A percentile compares a stretch with the other conserved stretches of the same genome.
phyloP scores from a whole-genome alignment of 306 rosid species.

The Cicer arietinum region DNA sequence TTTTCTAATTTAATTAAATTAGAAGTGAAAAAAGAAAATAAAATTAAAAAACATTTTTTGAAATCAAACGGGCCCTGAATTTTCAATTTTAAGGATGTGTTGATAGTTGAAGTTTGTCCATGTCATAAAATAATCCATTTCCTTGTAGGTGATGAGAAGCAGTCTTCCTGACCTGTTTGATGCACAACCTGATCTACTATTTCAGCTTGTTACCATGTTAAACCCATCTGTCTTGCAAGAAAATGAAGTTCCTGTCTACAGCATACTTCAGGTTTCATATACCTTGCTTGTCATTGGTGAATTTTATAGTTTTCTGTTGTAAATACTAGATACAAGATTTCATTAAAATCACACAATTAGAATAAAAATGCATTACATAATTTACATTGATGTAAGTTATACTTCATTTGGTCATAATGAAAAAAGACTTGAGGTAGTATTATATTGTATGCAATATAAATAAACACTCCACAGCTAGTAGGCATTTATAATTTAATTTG shows the following conservation, averaged over 20 bases:
- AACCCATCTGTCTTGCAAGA: constrained; percentile 95
- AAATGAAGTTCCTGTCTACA: constrained; percentile 89
- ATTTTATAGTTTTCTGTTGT: constrained; percentile 7
- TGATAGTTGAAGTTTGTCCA: constrained; percentile 9
- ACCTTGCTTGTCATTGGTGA: constrained; percentile 21
- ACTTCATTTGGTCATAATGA: neutral
- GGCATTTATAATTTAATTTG: constrained; percentile 17
- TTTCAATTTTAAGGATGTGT: constrained; percentile 19
- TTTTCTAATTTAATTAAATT: constrained; percentile 2
- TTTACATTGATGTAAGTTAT: constrained; percentile 16
- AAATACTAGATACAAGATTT: constrained; percentile 35
- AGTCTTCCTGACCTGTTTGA: constrained; percentile 99
- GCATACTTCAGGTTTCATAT: constrained; percentile 76
- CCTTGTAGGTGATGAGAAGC: constrained; percentile 85
- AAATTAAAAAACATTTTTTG: neutral
- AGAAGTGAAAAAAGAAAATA: neutral
- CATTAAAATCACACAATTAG: constrained; percentile 17
- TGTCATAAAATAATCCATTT: constrained; percentile 33
- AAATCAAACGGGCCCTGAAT: constrained; percentile 1
- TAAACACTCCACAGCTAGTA: constrained; percentile 29
- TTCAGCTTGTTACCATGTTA: constrained; percentile 98
- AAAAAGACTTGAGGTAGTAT: neutral
- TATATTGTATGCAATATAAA: constrained; percentile 11
- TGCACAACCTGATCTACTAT: constrained; percentile 95
- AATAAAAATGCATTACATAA: constrained; percentile 2